Evolutionary conservation across 2,329 filamentous ascomycete species (phyloP).

Genomic region (Aspergillaceae sp.): DNA sequence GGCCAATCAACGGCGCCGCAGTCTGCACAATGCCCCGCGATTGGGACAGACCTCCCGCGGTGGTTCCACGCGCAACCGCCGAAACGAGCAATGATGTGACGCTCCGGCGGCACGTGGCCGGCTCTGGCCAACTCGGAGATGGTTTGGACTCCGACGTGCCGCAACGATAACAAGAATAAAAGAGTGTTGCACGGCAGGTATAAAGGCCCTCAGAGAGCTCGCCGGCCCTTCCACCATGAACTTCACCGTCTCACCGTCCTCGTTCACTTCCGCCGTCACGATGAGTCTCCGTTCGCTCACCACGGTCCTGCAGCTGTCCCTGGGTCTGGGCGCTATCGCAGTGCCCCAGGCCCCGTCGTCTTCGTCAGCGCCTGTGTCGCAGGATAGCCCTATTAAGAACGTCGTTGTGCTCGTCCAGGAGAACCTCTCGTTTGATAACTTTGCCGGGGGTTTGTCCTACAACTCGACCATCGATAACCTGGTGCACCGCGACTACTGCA

Average conservation of each 20-base stretch:
- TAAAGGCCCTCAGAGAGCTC: background rate
- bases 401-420: slow-evolving; percentile 42
- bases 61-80: no score
- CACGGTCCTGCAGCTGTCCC: slow-evolving; percentile 1
- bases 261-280: background rate
- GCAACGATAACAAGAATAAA: no score
- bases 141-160: no score
- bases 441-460: slow-evolving; percentile 35
- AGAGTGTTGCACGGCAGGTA: background rate
- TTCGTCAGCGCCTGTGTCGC: background rate
- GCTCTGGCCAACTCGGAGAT: no score
- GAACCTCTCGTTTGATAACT: slow-evolving; percentile 35
- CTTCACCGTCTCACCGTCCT: background rate
- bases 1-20: no score
- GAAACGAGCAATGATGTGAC: no score
- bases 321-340: slow-evolving; percentile 7
- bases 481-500: slow-evolving; percentile 27
- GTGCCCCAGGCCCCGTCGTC: slow-evolving; percentile 2
- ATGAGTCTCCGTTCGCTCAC: background rate
- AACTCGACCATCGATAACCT: slow-evolving; percentile 29
- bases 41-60: no score
- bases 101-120: no score
- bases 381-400: slow-evolving; percentile 36
- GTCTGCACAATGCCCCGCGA: no score
- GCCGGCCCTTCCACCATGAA: background rate